Base-by-base conservation (phyloP, 2,329 filamentous ascomycete genomes). In the Scedosporium aurantiacum region DNA sequence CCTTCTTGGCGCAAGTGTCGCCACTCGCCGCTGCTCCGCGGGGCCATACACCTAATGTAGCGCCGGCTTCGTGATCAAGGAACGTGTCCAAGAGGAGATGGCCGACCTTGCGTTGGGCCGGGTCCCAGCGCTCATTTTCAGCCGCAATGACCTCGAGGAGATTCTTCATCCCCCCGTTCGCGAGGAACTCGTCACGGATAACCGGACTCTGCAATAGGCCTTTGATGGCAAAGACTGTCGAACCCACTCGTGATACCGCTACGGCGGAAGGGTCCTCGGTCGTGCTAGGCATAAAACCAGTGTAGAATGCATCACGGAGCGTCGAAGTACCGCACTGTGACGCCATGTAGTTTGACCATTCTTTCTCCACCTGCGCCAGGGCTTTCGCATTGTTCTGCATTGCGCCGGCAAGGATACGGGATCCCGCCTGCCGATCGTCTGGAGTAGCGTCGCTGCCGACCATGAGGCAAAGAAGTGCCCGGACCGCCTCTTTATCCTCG, bases 381-480 rank as follows among this genome's bases (percentile, higher is more conserved):
- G 85, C 84, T 6, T 79, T 80, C 14, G 82, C 82, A 70, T 89
- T 88, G 73, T 89, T 88, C 66, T 85, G 83, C 47, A 87, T 67
- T 1, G 84, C 76, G 6, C 79, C 79, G 1, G 81, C 79, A 5
- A 89, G 71, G 61, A 84, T 80, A 3, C 79, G 74, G 2, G 84
- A 82, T 2, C 85, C 84, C 65, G 80, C 73, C 63, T 79, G 76
- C 63, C 80, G 76, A 65, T 79, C 78, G 16, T 75, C 73, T 14
- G 74, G 72, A 21, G 71, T 71, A n/a, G 63, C 62, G 66, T 70
- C 61, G 47, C 63, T 54, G 66, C 72, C 63, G 27, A 70, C 67
- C 71, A 84, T 79, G 43, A 85, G 73, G 67, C 83, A 85, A 63
- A 87, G 72, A 1, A 88, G 76, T n/a, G 77, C 72, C 64, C 76